Percentiles rank a stretch among this genome's conserved stretches.
phyloP scores from a whole-genome alignment of 176 grass and related monocot species.

The Saccharum officinarum region DNA sequence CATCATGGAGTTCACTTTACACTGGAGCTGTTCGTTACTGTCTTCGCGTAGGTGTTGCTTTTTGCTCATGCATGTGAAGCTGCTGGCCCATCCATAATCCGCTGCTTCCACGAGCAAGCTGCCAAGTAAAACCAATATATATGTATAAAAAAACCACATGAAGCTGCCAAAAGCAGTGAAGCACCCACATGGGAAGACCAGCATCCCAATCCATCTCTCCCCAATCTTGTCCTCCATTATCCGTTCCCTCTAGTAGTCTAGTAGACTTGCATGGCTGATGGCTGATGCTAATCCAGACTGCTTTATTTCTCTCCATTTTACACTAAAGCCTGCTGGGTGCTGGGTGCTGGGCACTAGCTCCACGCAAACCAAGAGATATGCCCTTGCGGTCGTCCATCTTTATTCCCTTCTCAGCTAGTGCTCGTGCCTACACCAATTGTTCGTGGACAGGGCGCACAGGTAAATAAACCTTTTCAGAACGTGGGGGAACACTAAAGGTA shows the following conservation, averaged over 20 bases:
- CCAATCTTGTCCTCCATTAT: conserved; percentile 15
- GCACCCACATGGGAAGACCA: conserved; percentile 40
- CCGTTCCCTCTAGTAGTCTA: neutral
- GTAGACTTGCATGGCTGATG: neutral
- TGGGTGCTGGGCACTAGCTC: conserved; percentile 29
- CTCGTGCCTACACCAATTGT: conserved; percentile 24
- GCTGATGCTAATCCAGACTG: neutral
- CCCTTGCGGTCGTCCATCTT: conserved; percentile 19
- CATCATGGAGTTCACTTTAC: conserved; percentile 43
- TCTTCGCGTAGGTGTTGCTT: conserved; percentile 19
- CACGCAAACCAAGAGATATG: conserved; percentile 45
- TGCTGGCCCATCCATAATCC: conserved; percentile 28
- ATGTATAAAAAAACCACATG: conserved; percentile 28
- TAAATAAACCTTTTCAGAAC: conserved; percentile 22
- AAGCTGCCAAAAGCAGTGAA: conserved; percentile 38
- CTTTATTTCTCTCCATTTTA: conserved; percentile 27
- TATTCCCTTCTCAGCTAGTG: conserved; percentile 35
- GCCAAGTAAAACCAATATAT: conserved; percentile 7
- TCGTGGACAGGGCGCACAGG: conserved; percentile 25
- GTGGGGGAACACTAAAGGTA: conserved; percentile 2
- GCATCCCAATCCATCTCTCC: conserved; percentile 2
- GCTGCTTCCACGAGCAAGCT: neutral
- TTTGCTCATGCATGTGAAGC: conserved; percentile 22
- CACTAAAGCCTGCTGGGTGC: conserved; percentile 44
- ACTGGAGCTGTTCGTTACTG: conserved; percentile 25